These are phyloP conservation scores for Fusarium pseudonygamai DNA, from an alignment of 2,329 filamentous ascomycete species.

Conservation along the genomic window DNA sequence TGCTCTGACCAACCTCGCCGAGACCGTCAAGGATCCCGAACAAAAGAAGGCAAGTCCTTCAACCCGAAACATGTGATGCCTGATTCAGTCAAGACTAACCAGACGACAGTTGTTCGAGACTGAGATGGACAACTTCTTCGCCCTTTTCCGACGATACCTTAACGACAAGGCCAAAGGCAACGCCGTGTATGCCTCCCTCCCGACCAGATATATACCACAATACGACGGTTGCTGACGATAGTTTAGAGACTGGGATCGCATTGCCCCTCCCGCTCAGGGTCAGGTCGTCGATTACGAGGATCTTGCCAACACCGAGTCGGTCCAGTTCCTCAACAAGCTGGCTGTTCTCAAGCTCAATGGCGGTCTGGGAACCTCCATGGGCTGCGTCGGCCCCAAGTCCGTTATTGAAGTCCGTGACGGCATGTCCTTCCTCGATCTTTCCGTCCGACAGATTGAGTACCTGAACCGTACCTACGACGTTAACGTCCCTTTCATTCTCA, in stretches of 20 bases:
- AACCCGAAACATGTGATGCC: neutral
- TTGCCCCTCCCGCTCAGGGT: slow-evolving; percentile 88
- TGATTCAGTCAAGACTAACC: slow-evolving; percentile 10
- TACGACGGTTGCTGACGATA: slow-evolving; percentile 32
- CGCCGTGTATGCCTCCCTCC: slow-evolving; percentile 68
- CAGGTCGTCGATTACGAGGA: slow-evolving; percentile 97
- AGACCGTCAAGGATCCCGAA: slow-evolving; percentile 84
- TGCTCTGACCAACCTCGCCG: slow-evolving; percentile 88
- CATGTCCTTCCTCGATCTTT: slow-evolving; percentile 99
- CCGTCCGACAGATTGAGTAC: slow-evolving; percentile 98
- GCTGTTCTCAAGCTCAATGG: slow-evolving; percentile 99
- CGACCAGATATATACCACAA: neutral
- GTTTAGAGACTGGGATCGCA: slow-evolving; percentile 91
- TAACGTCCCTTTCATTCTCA: slow-evolving; percentile 97
- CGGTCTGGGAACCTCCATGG: slow-evolving; percentile 99
- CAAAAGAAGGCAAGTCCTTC: slow-evolving; percentile 78
- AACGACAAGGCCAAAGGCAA: slow-evolving; percentile 99
- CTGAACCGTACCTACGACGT: slow-evolving; percentile 97
- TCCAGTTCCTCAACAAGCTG: slow-evolving; percentile 95
- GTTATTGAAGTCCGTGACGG: slow-evolving; percentile 99
- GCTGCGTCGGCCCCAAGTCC: slow-evolving; percentile 98
- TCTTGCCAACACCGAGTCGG: slow-evolving; percentile 87
- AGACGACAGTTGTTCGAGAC: slow-evolving; percentile 84
- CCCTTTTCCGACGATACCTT: slow-evolving; percentile 96
- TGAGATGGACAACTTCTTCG: slow-evolving; percentile 99